phyloP scores from a whole-genome alignment of 1,284 basidiomycete genomes.

The Austroboletus rostrupii region DNA sequence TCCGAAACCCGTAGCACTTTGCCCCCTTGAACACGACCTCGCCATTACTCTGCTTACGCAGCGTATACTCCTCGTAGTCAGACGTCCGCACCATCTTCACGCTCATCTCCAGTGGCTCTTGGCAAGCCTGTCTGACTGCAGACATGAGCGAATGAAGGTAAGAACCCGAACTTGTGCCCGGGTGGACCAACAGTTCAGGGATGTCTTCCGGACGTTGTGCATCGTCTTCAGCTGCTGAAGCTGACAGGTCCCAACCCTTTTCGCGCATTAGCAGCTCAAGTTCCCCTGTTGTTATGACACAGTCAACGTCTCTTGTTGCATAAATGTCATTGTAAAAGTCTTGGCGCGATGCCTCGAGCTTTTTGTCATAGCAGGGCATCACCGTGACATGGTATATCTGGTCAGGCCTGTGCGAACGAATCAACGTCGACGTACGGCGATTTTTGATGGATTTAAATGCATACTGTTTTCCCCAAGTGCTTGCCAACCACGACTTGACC shows the following conservation, averaged over 20 bases:
- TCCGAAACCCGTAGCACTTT: conserved; percentile 96
- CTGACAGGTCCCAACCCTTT: conserved; percentile 74
- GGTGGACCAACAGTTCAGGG: conserved; percentile 74
- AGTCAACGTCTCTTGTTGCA: conserved; percentile 90
- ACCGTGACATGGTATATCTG: conserved; percentile 94
- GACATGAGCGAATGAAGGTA: conserved; percentile 82
- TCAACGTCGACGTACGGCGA: conserved; percentile 13
- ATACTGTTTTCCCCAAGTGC: conserved; percentile 61
- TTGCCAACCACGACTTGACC: conserved; percentile 82
- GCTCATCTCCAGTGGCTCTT: conserved; percentile 48
- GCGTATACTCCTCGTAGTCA: conserved; percentile 60
- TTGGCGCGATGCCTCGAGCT: conserved; percentile 91
- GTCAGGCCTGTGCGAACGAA: conserved; percentile 51
- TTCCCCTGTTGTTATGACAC: conserved; percentile 96
- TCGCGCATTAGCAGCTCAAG: conserved; percentile 84
- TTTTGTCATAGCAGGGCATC: conserved; percentile 99
- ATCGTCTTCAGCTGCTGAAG: conserved; percentile 45
- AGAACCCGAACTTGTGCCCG: conserved; percentile 90
- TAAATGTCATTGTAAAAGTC: conserved; percentile 84
- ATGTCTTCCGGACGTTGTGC: conserved; percentile 30
- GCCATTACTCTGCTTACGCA: conserved; percentile 51
- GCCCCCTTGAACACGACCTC: conserved; percentile 86
- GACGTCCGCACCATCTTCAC: conserved; percentile 50
- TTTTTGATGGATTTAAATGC: conserved; percentile 28
- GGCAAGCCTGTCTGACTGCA: conserved; percentile 39